Evolutionary conservation across 23 red algal species (phyloP).

Genomic region (Pyropia yezoensis): DNA sequence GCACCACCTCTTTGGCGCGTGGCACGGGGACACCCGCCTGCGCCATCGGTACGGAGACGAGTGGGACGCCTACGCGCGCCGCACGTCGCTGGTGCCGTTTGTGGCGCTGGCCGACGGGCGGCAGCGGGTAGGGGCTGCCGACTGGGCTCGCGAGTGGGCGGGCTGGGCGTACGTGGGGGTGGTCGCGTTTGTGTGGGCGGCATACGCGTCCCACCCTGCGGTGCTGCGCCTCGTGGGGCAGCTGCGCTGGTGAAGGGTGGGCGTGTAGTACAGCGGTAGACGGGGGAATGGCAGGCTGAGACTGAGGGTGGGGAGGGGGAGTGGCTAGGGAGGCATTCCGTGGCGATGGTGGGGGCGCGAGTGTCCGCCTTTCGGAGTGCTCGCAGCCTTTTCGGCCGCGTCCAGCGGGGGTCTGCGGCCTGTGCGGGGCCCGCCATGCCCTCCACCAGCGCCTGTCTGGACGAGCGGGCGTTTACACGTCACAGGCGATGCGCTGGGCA

Average conservation of each 20-base stretch:
- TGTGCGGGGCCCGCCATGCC: too few relatives aligned
- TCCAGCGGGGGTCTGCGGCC: too few relatives aligned
- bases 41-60: conserved; percentile 40
- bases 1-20: conserved; percentile 81
- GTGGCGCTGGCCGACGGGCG: conserved; percentile 38
- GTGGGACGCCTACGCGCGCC: conserved; percentile 50
- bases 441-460: too few relatives aligned
- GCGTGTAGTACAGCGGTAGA: background rate
- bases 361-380: too few relatives aligned
- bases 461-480: too few relatives aligned
- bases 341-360: too few relatives aligned
- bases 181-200: conserved; percentile 32
- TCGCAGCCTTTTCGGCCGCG: too few relatives aligned
- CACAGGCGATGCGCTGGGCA: too few relatives aligned
- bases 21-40: conserved; percentile 89
- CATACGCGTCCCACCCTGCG: conserved; percentile 69
- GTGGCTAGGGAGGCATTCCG: too few relatives aligned
- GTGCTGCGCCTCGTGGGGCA: conserved; percentile 46
- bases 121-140: conserved; percentile 35
- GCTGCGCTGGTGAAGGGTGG: conserved; percentile 8
- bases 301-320: too few relatives aligned
- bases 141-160: conserved; percentile 14
- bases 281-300: too few relatives aligned
- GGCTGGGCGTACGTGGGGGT: conserved; percentile 79
- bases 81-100: conserved; percentile 80